Percentiles rank a stretch among this genome's conserved stretches.
Conservation (phyloP, 805 yeast species). For the Pichia thaimueangensis region DNA sequence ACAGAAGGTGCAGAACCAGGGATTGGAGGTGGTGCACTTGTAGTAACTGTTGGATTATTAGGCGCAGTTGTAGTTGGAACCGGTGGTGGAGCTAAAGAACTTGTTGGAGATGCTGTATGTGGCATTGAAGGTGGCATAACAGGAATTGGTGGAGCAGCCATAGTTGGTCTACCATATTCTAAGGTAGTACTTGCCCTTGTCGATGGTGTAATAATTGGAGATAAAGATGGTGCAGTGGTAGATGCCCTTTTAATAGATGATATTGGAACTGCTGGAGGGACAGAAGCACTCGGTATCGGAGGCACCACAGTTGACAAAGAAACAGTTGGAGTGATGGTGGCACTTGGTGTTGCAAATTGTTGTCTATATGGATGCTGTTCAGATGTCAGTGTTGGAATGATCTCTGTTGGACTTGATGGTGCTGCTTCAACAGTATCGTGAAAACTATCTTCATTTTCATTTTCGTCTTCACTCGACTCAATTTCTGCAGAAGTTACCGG, state of each 20-base stretch:
- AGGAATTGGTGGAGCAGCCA: background rate
- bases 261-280: background rate
- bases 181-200: too few species aligned
- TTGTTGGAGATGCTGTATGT: conserved; percentile 8
- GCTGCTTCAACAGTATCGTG: conserved; percentile 6
- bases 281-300: background rate
- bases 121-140: background rate
- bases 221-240: too few species aligned
- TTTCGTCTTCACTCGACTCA: background rate
- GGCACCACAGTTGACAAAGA: background rate
- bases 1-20: conserved; percentile 9
- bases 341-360: conserved; percentile 2
- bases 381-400: background rate
- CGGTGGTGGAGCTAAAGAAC: conserved; percentile 2
- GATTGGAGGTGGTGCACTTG: conserved; percentile 3
- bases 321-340: background rate
- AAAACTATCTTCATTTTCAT: conserved; percentile 1
- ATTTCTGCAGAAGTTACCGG: too few species aligned
- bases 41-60: background rate
- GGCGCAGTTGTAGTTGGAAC: background rate
- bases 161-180: too few species aligned
- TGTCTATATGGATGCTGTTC: conserved; percentile 6
- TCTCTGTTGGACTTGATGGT: background rate
- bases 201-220: too few species aligned
- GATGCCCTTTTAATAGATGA: background rate